These are phyloP conservation scores for Coemansia nantahalensis DNA, from an alignment of 192 early-diverging fungal species.

Conservation along the genomic window DNA sequence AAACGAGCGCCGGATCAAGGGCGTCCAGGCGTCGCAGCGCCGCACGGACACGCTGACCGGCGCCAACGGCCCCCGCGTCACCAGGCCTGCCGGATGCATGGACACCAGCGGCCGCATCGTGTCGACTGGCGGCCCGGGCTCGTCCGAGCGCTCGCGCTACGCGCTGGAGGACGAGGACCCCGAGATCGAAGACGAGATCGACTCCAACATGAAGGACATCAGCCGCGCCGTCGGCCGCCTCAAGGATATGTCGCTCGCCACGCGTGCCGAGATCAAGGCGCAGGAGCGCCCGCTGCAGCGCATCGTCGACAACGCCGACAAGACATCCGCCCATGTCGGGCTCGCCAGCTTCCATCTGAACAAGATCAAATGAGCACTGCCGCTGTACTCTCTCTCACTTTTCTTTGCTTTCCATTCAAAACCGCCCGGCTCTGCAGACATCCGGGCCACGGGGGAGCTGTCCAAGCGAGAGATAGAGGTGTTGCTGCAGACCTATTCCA, in stretches of 20 bases:
- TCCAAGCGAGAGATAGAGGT: too few species aligned
- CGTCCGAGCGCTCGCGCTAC: slow-evolving; percentile 58
- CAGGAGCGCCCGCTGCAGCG: slow-evolving; percentile 60
- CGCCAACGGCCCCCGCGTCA: slow-evolving; percentile 11
- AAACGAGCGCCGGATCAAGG: slow-evolving; percentile 53
- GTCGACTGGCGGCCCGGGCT: slow-evolving; percentile 11
- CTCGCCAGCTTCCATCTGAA: slow-evolving; percentile 39
- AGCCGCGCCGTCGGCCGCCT: slow-evolving; percentile 52
- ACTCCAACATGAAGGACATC: slow-evolving; percentile 64
- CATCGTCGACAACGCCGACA: slow-evolving; percentile 55
- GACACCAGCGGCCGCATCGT: slow-evolving; percentile 53
- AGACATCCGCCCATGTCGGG: slow-evolving; percentile 41
- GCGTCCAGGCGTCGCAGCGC: slow-evolving; percentile 59
- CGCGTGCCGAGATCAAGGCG: slow-evolving; percentile 58
- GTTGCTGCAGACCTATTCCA: slow-evolving; percentile 5
- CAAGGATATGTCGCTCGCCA: slow-evolving; percentile 61
- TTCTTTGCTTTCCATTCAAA: too few species aligned
- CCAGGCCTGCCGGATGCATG: slow-evolving; percentile 29
- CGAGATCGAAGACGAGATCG: slow-evolving; percentile 63
- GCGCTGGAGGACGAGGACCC: slow-evolving; percentile 73
- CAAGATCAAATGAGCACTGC: slow-evolving; percentile 32
- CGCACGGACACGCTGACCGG: slow-evolving; percentile 55
- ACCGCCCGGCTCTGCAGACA: too few species aligned
- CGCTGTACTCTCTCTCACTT: neutral
- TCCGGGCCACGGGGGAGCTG: too few species aligned